A percentile compares a stretch with the other conserved stretches of the same genome.
Conservation (phyloP, 2,329 filamentous ascomycete genomes). For the Ceratocystis colombiana region DNA sequence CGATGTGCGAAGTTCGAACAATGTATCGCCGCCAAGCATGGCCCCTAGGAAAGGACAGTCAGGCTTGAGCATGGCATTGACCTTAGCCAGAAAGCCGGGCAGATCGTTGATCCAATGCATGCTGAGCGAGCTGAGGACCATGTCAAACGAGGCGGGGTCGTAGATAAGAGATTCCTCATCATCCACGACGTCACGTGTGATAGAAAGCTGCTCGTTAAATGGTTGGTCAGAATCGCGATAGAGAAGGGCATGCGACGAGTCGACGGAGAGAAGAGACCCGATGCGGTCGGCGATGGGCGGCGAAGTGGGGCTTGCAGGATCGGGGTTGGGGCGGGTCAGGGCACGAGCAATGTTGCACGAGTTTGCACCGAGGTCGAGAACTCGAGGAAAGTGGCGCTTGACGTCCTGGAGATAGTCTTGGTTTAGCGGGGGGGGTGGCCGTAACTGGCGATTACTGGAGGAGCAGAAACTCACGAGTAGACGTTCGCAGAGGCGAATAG, state of each 20-base stretch:
- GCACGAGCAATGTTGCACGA: conserved; percentile 87
- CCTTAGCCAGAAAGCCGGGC: conserved; percentile 69
- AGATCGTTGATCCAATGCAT: conserved; percentile 98
- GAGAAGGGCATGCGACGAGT: conserved; percentile 67
- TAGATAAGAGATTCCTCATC: conserved; percentile 73
- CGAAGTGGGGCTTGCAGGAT: conserved; percentile 46
- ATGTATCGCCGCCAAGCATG: conserved; percentile 90
- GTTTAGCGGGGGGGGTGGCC: background rate
- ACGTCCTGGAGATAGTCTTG: conserved; percentile 56
- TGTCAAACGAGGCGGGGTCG: conserved; percentile 67
- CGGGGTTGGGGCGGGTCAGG: conserved; percentile 59
- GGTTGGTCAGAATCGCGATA: conserved; percentile 65
- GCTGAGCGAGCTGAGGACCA: conserved; percentile 78
- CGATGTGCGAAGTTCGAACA: conserved; percentile 87
- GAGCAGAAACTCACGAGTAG: conserved; percentile 50
- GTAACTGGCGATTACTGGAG: background rate
- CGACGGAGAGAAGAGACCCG: conserved; percentile 64
- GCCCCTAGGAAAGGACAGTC: conserved; percentile 87
- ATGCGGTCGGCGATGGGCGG: conserved; percentile 63
- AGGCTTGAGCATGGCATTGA: conserved; percentile 79
- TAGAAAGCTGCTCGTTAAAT: conserved; percentile 63
- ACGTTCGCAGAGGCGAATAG: conserved; percentile 70
- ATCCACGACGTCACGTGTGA: conserved; percentile 64
- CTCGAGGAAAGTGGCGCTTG: conserved; percentile 72
- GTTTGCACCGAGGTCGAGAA: conserved; percentile 89